Evolutionary conservation across 179 eudicot genomes (phyloP).

Genomic region (Spinacia oleracea): DNA sequence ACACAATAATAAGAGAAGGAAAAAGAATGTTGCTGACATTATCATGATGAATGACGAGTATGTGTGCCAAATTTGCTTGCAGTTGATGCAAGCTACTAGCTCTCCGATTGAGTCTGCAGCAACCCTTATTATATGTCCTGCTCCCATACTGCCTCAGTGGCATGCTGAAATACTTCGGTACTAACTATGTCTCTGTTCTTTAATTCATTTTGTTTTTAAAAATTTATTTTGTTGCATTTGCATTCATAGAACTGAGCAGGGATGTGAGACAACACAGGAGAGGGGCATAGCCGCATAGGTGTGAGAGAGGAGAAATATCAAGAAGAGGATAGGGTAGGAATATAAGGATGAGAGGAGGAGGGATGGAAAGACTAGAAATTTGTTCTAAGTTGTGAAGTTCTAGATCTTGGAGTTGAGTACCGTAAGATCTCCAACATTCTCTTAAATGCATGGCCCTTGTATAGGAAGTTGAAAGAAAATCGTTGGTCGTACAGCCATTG

Average conservation of each 20-base stretch:
- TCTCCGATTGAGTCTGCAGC: conserved; percentile 85
- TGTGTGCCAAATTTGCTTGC: conserved; percentile 73
- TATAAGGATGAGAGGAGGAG: not conserved
- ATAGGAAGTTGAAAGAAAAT: not conserved
- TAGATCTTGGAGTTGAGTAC: not conserved
- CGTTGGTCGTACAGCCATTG: not conserved
- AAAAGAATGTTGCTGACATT: conserved; percentile 42
- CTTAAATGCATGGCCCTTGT: not conserved
- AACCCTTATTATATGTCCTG: conserved; percentile 96
- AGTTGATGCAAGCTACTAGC: conserved; percentile 68
- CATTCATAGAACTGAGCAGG: not conserved
- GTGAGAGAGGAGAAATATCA: not conserved
- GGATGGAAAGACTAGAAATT: not conserved
- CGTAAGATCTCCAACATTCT: not conserved
- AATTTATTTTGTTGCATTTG: not conserved
- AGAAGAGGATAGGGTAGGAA: not conserved
- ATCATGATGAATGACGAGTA: conserved; percentile 51
- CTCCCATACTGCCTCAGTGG: conserved; percentile 96
- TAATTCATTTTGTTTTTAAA: not conserved
- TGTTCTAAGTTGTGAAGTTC: not conserved
- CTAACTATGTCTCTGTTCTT: conserved; percentile 19
- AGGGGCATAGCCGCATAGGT: not conserved
- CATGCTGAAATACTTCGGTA: conserved; percentile 94
- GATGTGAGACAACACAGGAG: not conserved
- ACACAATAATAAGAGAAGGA: conserved; percentile 37